Evolutionary conservation across 2,329 filamentous ascomycete genomes (phyloP).

Genomic region (Sphaerulina vaccinii): DNA sequence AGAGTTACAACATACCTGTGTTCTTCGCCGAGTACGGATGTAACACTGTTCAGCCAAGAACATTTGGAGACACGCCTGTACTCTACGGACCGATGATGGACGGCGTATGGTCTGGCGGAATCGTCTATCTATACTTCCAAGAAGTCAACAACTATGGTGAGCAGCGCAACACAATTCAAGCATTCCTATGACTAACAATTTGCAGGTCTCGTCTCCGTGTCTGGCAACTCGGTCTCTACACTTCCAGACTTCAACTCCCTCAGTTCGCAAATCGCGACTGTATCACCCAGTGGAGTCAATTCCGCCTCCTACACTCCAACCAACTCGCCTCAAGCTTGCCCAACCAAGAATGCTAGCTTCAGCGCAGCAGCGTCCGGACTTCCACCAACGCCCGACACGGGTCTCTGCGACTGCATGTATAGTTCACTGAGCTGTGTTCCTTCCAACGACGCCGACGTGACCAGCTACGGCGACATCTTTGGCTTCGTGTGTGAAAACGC

Average conservation of each 20-base stretch:
- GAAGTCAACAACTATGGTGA: slow-evolving; percentile 77
- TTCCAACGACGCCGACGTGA: slow-evolving; percentile 54
- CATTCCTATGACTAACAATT: slow-evolving; percentile 13
- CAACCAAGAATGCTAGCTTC: slow-evolving; percentile 65
- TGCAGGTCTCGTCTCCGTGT: slow-evolving; percentile 64
- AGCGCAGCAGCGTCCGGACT: slow-evolving; percentile 63
- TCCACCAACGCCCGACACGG: slow-evolving; percentile 76
- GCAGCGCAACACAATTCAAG: background rate
- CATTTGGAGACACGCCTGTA: slow-evolving; percentile 79
- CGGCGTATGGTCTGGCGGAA: slow-evolving; percentile 85
- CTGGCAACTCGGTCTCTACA: slow-evolving; percentile 60
- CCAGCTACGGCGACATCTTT: slow-evolving; percentile 69
- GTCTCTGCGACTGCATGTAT: slow-evolving; percentile 84
- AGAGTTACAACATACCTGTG: slow-evolving; percentile 83
- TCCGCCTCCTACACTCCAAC: slow-evolving; percentile 66
- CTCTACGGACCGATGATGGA: slow-evolving; percentile 83
- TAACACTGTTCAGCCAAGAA: slow-evolving; percentile 70
- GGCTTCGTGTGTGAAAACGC: slow-evolving; percentile 64
- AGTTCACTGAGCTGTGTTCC: slow-evolving; percentile 69
- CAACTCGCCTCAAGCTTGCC: slow-evolving; percentile 71
- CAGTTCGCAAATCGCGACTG: slow-evolving; percentile 66
- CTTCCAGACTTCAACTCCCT: slow-evolving; percentile 74
- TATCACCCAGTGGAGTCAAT: slow-evolving; percentile 64
- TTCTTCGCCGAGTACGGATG: slow-evolving; percentile 99
- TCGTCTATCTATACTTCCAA: slow-evolving; percentile 98